Percentiles rank a stretch among this genome's conserved stretches.
These are phyloP conservation scores for Pseudogymnoascus sp. DNA, from an alignment of 2,329 filamentous ascomycete species.

Conservation along the genomic window DNA sequence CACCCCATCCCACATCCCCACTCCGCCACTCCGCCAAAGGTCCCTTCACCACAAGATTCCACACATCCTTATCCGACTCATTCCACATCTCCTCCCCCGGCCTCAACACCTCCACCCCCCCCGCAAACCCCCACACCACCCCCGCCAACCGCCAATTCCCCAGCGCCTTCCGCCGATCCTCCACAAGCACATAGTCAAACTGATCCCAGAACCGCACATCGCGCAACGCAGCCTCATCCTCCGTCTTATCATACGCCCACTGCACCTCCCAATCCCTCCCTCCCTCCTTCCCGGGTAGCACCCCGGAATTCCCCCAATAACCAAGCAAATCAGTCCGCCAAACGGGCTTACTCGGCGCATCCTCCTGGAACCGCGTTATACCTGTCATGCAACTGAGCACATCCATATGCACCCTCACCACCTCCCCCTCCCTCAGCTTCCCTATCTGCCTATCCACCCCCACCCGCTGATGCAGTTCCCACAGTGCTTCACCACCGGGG, in stretches of 20 bases:
- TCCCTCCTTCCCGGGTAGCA: slow-evolving; percentile 9
- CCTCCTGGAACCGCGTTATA: slow-evolving; percentile 54
- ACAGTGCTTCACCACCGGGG: slow-evolving; percentile 75
- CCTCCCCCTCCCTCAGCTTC: slow-evolving; percentile 24
- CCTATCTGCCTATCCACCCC: slow-evolving; percentile 22
- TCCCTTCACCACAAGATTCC: slow-evolving; percentile 20
- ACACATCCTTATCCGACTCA: slow-evolving; percentile 18
- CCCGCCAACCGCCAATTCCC: slow-evolving; percentile 51
- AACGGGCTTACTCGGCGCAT: slow-evolving; percentile 32
- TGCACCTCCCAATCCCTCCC: slow-evolving; percentile 19
- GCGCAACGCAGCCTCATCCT: slow-evolving; percentile 39
- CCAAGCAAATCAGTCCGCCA: neutral
- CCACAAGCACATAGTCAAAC: slow-evolving; percentile 55
- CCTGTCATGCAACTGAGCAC: slow-evolving; percentile 64
- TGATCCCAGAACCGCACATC: slow-evolving; percentile 51
- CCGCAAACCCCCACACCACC: slow-evolving; percentile 46
- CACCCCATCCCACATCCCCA: slow-evolving; percentile 34
- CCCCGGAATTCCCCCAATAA: neutral
- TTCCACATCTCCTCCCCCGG: slow-evolving; percentile 33
- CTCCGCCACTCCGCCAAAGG: slow-evolving; percentile 13
- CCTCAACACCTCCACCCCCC: slow-evolving; percentile 49
- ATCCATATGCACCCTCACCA: slow-evolving; percentile 51
- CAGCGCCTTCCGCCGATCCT: slow-evolving; percentile 40
- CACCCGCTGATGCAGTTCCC: slow-evolving; percentile 39
- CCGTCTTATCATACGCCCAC: slow-evolving; percentile 52